These are phyloP conservation scores for Gracilariopsis chorda DNA, from an alignment of 23 red algal genomes.

Conservation along the genomic window DNA sequence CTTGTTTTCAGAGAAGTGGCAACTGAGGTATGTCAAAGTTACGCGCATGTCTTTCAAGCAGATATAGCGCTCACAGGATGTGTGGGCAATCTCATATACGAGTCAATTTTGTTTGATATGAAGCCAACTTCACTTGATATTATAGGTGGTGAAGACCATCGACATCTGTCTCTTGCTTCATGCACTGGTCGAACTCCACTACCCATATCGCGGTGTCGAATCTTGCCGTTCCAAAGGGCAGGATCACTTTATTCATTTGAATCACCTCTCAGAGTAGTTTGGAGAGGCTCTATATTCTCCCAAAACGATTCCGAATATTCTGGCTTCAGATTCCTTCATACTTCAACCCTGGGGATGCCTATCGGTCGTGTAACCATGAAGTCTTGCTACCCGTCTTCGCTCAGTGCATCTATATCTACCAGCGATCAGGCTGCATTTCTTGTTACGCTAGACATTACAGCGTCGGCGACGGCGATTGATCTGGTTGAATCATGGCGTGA, in stretches of 20 bases:
- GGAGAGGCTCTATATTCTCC: conserved; percentile 7
- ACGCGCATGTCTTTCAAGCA: conserved; percentile 5
- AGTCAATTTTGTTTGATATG: neutral
- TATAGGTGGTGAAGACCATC: neutral
- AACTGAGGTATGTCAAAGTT: neutral
- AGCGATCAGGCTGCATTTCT: neutral
- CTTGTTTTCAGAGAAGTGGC: conserved; percentile 1
- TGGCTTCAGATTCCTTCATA: conserved; percentile 6
- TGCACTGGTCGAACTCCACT: neutral
- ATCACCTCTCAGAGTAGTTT: neutral
- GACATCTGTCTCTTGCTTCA: neutral
- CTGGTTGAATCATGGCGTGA: neutral
- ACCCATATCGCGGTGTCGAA: neutral
- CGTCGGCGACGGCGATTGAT: neutral
- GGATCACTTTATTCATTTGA: neutral
- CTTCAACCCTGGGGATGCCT: neutral
- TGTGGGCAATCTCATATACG: conserved; percentile 4
- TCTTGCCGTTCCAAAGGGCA: neutral
- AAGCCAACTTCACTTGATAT: neutral
- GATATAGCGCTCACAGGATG: neutral
- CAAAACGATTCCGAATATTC: neutral
- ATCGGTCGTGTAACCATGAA: neutral
- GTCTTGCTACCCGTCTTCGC: neutral
- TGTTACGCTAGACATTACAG: neutral
- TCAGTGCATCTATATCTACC: neutral